A percentile compares a stretch with the other conserved stretches of the same genome.
Conservation (phyloP, 441 rosid genomes). For the Sinapis alba region DNA sequence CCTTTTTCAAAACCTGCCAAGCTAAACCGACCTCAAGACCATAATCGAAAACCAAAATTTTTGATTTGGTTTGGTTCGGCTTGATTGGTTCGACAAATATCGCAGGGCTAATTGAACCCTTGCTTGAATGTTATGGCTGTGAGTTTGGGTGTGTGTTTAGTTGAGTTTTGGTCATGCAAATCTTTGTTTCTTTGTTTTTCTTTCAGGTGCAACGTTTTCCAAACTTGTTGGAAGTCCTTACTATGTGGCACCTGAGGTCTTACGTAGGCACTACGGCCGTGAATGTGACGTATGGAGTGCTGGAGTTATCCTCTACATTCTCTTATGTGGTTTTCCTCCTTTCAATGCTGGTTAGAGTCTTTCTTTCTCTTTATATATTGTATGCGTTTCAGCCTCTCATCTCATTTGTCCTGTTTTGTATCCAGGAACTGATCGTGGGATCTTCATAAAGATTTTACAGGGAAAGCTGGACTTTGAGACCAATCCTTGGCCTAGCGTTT, state of each 20-base stretch:
- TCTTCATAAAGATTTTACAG: slow-evolving; percentile 58
- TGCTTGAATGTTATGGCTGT: not conserved
- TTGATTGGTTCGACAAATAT: no score
- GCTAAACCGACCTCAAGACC: no score
- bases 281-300: slow-evolving; percentile 69
- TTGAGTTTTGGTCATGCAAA: not conserved
- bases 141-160: not conserved
- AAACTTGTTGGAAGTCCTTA: slow-evolving; percentile 63
- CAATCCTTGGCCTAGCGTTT: slow-evolving; percentile 65
- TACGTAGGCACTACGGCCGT: slow-evolving; percentile 51
- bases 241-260: slow-evolving; percentile 64
- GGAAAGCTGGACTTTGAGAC: slow-evolving; percentile 58
- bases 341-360: slow-evolving; percentile 54
- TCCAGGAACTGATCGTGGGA: slow-evolving; percentile 62
- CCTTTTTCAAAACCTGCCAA: no score
- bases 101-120: no score
- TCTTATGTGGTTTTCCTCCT: slow-evolving; percentile 58
- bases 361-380: slow-evolving; percentile 9
- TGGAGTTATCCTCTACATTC: slow-evolving; percentile 59
- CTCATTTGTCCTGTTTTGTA: slow-evolving; percentile 23
- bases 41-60: no score
- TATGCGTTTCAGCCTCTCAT: slow-evolving; percentile 13
- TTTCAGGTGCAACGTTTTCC: slow-evolving; percentile 42
- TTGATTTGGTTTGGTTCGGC: no score
- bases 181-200: not conserved